Evolutionary conservation across 495 filamentous ascomycete species (phyloP).

Genomic region (Aspergillus avenaceus): DNA sequence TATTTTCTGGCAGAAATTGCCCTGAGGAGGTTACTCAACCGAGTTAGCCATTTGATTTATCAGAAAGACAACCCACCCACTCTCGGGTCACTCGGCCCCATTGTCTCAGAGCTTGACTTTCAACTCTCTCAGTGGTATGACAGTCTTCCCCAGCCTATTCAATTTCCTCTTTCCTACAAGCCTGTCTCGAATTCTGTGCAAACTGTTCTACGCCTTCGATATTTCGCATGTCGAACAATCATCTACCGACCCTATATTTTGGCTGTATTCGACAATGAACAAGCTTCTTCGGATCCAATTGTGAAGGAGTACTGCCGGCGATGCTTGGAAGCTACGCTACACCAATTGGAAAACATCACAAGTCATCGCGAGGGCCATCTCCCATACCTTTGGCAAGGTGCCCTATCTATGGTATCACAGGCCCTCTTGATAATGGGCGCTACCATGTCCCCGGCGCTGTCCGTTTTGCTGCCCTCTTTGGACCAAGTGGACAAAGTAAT

Average conservation of each 20-base stretch:
- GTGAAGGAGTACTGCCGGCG: slow-evolving; percentile 76
- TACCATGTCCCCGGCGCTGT: slow-evolving; percentile 73
- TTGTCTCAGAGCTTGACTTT: slow-evolving; percentile 75
- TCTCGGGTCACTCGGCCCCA: slow-evolving; percentile 65
- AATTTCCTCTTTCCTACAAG: slow-evolving; percentile 65
- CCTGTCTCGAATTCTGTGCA: slow-evolving; percentile 69
- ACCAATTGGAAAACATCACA: slow-evolving; percentile 73
- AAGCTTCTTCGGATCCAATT: slow-evolving; percentile 59
- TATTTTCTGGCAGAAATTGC: slow-evolving; percentile 82
- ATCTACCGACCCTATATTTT: slow-evolving; percentile 82
- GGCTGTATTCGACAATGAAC: slow-evolving; percentile 73
- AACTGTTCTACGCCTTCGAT: slow-evolving; percentile 72
- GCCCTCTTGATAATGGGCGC: slow-evolving; percentile 78
- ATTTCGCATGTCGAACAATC: slow-evolving; percentile 80
- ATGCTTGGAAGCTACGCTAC: slow-evolving; percentile 75
- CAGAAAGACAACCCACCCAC: slow-evolving; percentile 66
- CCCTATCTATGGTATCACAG: slow-evolving; percentile 76
- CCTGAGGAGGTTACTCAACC: slow-evolving; percentile 68
- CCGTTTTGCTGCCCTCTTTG: slow-evolving; percentile 59
- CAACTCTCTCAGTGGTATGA: slow-evolving; percentile 84
- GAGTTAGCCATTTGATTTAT: slow-evolving; percentile 78
- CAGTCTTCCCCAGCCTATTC: slow-evolving; percentile 64
- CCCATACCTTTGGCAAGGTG: slow-evolving; percentile 84
- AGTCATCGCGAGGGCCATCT: slow-evolving; percentile 81
- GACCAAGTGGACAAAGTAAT: slow-evolving; percentile 68